Conservation (phyloP, 2,329 filamentous ascomycete genomes). For the Trichoderma cornu-damae region DNA sequence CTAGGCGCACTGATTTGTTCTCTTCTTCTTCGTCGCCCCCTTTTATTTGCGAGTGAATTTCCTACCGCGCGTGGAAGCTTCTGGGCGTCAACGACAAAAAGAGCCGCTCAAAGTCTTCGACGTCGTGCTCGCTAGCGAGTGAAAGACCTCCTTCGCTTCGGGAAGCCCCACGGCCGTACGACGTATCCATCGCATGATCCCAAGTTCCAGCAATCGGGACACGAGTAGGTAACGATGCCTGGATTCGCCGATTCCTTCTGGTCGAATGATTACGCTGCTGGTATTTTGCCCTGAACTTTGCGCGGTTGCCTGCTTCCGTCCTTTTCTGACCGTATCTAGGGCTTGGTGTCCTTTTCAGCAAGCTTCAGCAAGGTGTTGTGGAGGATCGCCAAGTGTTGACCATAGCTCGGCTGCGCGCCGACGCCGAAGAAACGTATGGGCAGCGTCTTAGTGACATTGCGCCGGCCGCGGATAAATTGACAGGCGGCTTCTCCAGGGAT, state of each 20-base stretch:
- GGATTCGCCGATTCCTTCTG: constrained; percentile 95
- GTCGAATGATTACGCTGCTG: constrained; percentile 95
- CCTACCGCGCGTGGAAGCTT: background rate
- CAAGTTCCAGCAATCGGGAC: background rate
- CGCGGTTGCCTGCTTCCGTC: background rate
- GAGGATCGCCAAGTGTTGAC: constrained; percentile 94
- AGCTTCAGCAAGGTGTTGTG: constrained; percentile 91
- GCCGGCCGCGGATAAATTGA: constrained; percentile 72
- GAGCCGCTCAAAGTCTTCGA: background rate
- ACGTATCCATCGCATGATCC: background rate
- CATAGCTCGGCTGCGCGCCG: constrained; percentile 87
- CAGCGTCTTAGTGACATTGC: constrained; percentile 75
- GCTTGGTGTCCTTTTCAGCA: constrained; percentile 88
- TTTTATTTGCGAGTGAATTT: background rate
- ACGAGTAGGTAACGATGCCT: constrained; percentile 55
- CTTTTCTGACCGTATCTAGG: constrained; percentile 41
- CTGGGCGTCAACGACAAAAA: background rate
- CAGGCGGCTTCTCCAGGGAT: constrained; percentile 79
- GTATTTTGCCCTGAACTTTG: constrained; percentile 44
- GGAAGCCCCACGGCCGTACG: constrained; percentile 2
- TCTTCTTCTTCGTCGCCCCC: background rate
- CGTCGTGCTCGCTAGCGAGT: background rate
- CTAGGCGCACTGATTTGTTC: background rate
- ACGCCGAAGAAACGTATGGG: constrained; percentile 88
- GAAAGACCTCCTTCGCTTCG: background rate